These are phyloP conservation scores for Agapanthus africanus DNA, from an alignment of 106 monocot genomes.

Conservation along the genomic window DNA sequence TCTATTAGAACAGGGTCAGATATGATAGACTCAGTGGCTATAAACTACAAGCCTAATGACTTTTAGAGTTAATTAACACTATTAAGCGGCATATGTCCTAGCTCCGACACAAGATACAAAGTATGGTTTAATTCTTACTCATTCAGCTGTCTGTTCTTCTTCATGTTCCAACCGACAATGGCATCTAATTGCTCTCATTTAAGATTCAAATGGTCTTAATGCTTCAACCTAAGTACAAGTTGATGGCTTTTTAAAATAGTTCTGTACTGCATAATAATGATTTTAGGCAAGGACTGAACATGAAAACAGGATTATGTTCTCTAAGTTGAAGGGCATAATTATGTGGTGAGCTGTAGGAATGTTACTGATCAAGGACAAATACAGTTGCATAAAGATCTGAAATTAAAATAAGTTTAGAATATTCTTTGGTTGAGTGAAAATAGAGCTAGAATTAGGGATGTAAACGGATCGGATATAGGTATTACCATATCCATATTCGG, in stretches of 20 bases:
- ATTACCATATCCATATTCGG: no score
- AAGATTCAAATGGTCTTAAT: not conserved
- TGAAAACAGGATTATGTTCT: not conserved
- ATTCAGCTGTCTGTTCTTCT: no score
- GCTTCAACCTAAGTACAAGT: not conserved
- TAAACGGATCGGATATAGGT: no score
- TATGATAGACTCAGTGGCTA: no score
- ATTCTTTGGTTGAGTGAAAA: no score
- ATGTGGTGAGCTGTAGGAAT: not conserved
- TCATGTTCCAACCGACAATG: not conserved
- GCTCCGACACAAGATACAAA: not conserved
- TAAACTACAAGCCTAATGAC: no score
- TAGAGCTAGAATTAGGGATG: no score
- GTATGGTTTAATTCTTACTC: not conserved
- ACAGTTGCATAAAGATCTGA: not conserved
- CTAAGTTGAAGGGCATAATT: not conserved
- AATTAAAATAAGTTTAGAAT: not conserved
- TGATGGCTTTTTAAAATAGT: not conserved
- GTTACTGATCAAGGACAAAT: not conserved
- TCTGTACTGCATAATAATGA: not conserved
- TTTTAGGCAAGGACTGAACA: not conserved
- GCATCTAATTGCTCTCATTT: not conserved
- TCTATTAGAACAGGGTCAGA: no score
- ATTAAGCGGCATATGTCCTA: no score
- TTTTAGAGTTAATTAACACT: no score